phyloP scores from a whole-genome alignment of 208 protist genomes.

The Angomonas ambiguus region DNA sequence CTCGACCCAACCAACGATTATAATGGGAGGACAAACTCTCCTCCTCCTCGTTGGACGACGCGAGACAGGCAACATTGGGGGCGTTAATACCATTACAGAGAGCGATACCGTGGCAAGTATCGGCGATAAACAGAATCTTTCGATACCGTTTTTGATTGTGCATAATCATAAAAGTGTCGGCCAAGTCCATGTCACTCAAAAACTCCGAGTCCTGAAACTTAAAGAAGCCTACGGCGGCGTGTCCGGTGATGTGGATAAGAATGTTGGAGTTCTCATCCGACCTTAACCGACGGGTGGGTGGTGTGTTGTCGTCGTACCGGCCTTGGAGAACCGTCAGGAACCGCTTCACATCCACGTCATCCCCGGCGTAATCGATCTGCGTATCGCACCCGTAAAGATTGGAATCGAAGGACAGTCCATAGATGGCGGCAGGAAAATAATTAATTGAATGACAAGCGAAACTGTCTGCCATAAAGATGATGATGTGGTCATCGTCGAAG shows the following conservation, averaged over 20 bases:
- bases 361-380: conserved; percentile 96
- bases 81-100: conserved; percentile 84
- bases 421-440: conserved; percentile 64
- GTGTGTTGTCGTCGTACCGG: conserved; percentile 88
- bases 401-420: conserved; percentile 3
- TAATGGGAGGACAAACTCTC: conserved; percentile 75
- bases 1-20: conserved; percentile 72
- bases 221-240: conserved; percentile 96
- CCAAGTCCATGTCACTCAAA: conserved; percentile 83
- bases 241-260: conserved; percentile 96
- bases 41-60: conserved; percentile 30
- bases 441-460: conserved; percentile 98
- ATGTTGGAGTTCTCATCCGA: conserved; percentile 95
- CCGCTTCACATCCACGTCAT: conserved; percentile 95
- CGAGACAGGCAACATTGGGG: conserved; percentile 73
- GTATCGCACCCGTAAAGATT: conserved; percentile 91
- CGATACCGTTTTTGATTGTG: conserved; percentile 89
- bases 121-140: conserved; percentile 91
- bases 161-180: conserved; percentile 96
- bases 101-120: conserved; percentile 96
- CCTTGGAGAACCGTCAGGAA: conserved; percentile 94
- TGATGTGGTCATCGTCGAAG: conserved; percentile 93
- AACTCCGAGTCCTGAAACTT: conserved; percentile 97
- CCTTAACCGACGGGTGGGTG: conserved; percentile 90
- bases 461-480: conserved; percentile 97